Evolutionary conservation across 495 filamentous ascomycete species (phyloP).

Genomic region (Penicillium tannophilum): DNA sequence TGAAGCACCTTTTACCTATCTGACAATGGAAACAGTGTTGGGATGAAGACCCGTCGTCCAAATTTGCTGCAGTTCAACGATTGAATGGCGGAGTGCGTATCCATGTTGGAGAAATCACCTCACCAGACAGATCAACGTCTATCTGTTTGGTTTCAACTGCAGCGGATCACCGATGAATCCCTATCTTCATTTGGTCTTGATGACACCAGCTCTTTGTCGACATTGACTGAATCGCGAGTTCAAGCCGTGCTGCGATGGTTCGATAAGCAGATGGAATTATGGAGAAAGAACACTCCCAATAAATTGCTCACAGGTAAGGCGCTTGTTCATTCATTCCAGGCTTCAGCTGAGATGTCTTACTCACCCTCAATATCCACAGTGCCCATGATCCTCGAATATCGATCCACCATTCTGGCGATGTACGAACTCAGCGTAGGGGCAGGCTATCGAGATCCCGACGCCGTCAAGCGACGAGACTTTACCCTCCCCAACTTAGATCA

Average conservation of each 20-base stretch:
- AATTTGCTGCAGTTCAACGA: conserved; percentile 53
- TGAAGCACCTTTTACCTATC: conserved; percentile 1
- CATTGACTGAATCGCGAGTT: conserved; percentile 46
- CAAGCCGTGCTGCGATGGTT: conserved; percentile 52
- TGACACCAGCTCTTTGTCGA: conserved; percentile 44
- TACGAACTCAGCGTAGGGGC: conserved; percentile 55
- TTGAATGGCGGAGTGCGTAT: conserved; percentile 51
- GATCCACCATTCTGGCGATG: conserved; percentile 47
- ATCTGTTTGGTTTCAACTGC: conserved; percentile 48
- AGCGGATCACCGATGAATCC: conserved; percentile 52
- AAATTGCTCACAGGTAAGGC: conserved; percentile 45
- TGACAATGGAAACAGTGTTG: conserved; percentile 36
- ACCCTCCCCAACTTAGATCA: conserved; percentile 41
- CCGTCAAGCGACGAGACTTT: conserved; percentile 40
- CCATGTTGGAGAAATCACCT: conserved; percentile 40
- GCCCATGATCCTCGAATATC: conserved; percentile 48
- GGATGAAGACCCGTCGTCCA: conserved; percentile 53
- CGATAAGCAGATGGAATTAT: conserved; percentile 46
- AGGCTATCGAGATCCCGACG: conserved; percentile 53
- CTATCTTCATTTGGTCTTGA: conserved; percentile 52
- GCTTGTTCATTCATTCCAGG: conserved; percentile 4
- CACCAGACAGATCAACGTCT: conserved; percentile 43
- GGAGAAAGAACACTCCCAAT: conserved; percentile 42
- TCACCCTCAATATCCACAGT: conserved; percentile 36
- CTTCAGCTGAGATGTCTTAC: background rate